A percentile compares a stretch with the other conserved stretches of the same genome.
Conservation (phyloP, 2,329 filamentous ascomycete species). For the Fusarium tricinctum region DNA sequence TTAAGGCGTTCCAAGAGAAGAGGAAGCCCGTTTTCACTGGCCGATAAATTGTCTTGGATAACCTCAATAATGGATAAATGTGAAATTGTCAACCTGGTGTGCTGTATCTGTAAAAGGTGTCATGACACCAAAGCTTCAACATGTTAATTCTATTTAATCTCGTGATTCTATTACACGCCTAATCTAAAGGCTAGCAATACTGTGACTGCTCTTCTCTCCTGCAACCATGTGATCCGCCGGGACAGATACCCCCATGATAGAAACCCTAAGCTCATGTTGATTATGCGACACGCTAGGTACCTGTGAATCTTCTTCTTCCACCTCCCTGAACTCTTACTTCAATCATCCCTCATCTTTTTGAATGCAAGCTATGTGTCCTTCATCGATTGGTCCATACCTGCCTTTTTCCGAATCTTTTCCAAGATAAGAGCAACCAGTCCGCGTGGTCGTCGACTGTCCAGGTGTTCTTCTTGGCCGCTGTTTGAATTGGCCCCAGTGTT, state of each 20-base stretch:
- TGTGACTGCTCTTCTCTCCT: slow-evolving; percentile 22
- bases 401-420: not conserved
- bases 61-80: not conserved
- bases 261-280: slow-evolving; percentile 26
- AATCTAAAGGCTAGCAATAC: not conserved
- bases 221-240: slow-evolving; percentile 23
- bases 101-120: not conserved
- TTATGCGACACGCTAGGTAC: slow-evolving; percentile 5
- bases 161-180: not conserved
- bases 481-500: too few relatives aligned
- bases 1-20: slow-evolving; percentile 83
- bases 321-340: not conserved
- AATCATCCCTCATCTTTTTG: not conserved
- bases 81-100: not conserved
- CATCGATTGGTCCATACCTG: not conserved
- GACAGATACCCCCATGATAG: slow-evolving; percentile 24
- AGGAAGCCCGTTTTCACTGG: slow-evolving; percentile 71
- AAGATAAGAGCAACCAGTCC: slow-evolving; percentile 14
- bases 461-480: not conserved
- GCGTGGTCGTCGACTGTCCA: not conserved
- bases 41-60: slow-evolving; percentile 52
- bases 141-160: not conserved
- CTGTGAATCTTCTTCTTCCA: not conserved
- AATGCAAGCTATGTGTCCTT: not conserved
- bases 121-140: not conserved